A percentile compares a stretch with the other conserved stretches of the same genome.
phyloP scores from a whole-genome alignment of 2,329 filamentous ascomycete species.

The Verticillium isaacii region DNA sequence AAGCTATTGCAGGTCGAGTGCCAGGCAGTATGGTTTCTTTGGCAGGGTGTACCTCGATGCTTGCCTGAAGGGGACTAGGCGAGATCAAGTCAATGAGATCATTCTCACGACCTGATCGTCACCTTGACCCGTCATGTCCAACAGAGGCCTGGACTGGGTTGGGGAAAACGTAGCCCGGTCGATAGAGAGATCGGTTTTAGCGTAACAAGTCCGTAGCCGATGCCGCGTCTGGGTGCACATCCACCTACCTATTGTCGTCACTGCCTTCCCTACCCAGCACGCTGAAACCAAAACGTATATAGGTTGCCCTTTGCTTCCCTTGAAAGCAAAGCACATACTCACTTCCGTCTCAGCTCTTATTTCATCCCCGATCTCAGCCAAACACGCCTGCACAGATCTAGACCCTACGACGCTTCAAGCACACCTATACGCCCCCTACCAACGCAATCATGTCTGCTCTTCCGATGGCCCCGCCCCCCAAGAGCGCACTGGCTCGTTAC shows the following conservation, averaged over 20 bases:
- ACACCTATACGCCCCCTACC: neutral
- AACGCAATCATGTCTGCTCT: neutral
- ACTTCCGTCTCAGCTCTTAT: neutral
- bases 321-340: neutral
- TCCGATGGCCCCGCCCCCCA: conserved; percentile 41
- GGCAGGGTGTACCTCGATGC: neutral
- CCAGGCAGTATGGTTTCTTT: no score
- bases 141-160: neutral
- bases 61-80: neutral
- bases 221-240: neutral
- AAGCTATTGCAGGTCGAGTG: neutral
- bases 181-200: neutral
- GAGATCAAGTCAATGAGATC: neutral
- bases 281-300: neutral
- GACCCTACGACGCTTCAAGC: neutral
- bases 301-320: neutral
- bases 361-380: neutral
- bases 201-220: neutral
- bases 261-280: neutral
- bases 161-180: neutral
- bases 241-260: neutral
- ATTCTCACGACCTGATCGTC: neutral
- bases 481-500: conserved; percentile 59
- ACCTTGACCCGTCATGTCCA: neutral
- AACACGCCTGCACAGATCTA: neutral